A percentile compares a stretch with the other conserved stretches of the same genome.
Evolutionary conservation across 305 asterid genomes (phyloP).

Genomic region (Coffea humblotiana): DNA sequence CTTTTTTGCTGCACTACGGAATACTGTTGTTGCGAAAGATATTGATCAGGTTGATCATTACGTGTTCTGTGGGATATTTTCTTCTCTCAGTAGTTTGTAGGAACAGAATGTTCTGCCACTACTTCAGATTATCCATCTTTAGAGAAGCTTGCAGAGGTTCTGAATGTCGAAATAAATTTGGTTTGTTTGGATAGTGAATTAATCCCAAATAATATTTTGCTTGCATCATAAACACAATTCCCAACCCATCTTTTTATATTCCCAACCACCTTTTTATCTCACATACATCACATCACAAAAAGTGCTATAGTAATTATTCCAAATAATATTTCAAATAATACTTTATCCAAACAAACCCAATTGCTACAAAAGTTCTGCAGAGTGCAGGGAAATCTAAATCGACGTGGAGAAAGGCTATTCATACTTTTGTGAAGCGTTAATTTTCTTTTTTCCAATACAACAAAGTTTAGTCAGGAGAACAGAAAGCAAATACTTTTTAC

Average conservation of each 20-base stretch:
- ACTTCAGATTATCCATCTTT: constrained; percentile 68
- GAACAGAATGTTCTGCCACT: constrained; percentile 8
- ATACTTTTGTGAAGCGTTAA: constrained; percentile 35
- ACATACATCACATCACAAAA: no score
- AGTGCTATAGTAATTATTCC: no score
- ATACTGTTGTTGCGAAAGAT: constrained; percentile 77
- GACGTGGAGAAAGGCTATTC: background rate
- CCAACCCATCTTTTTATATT: no score
- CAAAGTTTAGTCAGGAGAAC: background rate
- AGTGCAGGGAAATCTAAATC: no score
- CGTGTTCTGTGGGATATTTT: background rate
- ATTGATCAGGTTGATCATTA: constrained; percentile 69
- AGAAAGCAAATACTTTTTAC: background rate
- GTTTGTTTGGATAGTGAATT: no score
- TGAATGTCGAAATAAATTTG: no score
- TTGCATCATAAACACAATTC: no score
- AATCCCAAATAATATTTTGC: no score
- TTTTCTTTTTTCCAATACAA: background rate
- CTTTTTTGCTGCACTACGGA: constrained; percentile 76
- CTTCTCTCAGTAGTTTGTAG: constrained; percentile 21
- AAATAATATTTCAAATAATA: no score
- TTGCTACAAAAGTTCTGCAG: background rate
- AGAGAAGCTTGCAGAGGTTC: constrained; percentile 24
- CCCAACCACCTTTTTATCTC: no score
- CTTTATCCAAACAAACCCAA: no score